These are phyloP conservation scores for Solanum infundibuliforme DNA, from an alignment of 257 asterid genomes.

Conservation along the genomic window DNA sequence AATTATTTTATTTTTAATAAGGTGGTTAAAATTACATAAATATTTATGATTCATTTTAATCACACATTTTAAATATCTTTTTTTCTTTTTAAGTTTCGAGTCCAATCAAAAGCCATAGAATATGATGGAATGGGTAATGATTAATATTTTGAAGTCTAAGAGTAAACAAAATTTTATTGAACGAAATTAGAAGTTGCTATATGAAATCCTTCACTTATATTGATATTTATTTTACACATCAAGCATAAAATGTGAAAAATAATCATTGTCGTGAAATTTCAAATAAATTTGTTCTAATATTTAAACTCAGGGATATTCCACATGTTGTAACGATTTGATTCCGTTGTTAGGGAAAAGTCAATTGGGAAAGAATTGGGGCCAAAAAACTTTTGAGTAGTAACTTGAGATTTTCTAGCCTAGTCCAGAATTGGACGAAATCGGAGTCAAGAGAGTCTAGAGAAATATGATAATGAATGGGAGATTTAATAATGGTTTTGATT, in stretches of 20 bases:
- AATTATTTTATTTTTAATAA: too few species aligned
- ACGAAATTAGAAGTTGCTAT: background rate
- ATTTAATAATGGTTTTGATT: too few species aligned
- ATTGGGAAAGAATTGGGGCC: too few species aligned
- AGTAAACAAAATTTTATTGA: background rate
- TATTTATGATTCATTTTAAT: too few species aligned
- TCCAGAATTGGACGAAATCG: too few species aligned
- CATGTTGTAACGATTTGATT: too few species aligned
- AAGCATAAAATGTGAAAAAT: background rate
- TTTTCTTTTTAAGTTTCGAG: background rate
- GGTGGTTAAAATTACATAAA: background rate
- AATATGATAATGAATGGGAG: too few species aligned
- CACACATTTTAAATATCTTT: background rate
- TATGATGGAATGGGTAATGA: background rate
- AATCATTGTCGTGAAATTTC: background rate
- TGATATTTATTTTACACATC: background rate
- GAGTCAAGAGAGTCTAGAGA: too few species aligned
- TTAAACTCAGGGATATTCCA: fast-evolving
- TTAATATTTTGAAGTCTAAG: background rate
- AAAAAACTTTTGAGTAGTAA: too few species aligned
- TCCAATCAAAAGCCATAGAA: background rate
- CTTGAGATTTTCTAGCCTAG: too few species aligned
- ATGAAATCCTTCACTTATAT: background rate
- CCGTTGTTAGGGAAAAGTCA: too few species aligned
- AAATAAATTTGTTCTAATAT: too few species aligned